Evolutionary conservation across 2,329 filamentous ascomycete species (phyloP).

Genomic region (Hymenoscyphus occultus): DNA sequence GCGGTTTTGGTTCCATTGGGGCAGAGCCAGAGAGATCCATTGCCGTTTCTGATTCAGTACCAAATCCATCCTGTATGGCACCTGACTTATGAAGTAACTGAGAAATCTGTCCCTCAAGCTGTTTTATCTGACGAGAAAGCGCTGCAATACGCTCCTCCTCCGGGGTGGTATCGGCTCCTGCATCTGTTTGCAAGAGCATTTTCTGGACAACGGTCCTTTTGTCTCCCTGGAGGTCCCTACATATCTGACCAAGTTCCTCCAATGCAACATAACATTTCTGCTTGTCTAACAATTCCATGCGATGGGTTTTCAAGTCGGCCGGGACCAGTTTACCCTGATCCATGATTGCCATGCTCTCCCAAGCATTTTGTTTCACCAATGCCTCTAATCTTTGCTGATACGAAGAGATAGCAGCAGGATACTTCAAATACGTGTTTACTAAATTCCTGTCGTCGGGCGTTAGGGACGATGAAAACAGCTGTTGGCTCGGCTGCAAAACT

Average conservation of each 20-base stretch:
- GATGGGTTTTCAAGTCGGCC: slow-evolving; percentile 25
- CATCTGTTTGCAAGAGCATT: slow-evolving; percentile 26
- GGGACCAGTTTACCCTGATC: slow-evolving; percentile 27
- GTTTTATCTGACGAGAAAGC: slow-evolving; percentile 26
- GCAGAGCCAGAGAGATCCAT: not conserved
- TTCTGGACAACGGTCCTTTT: slow-evolving; percentile 26
- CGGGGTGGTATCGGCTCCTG: slow-evolving; percentile 22
- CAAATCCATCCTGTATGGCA: slow-evolving; percentile 33
- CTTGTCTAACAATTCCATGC: slow-evolving; percentile 27
- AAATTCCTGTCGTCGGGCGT: slow-evolving; percentile 31
- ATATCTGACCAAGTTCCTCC: slow-evolving; percentile 12
- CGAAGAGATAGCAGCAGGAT: slow-evolving; percentile 22
- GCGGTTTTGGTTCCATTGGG: slow-evolving; percentile 14
- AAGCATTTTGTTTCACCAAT: slow-evolving; percentile 25
- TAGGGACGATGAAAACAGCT: slow-evolving; percentile 23
- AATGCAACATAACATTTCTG: slow-evolving; percentile 24
- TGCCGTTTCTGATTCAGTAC: slow-evolving; percentile 18
- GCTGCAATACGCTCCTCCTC: slow-evolving; percentile 24
- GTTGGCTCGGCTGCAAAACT: slow-evolving; percentile 22
- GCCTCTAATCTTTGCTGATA: slow-evolving; percentile 25
- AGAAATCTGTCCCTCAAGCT: slow-evolving; percentile 29
- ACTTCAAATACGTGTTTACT: slow-evolving; percentile 25
- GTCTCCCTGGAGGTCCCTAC: slow-evolving; percentile 19
- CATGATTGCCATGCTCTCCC: slow-evolving; percentile 24
- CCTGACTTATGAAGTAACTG: slow-evolving; percentile 29